Conservation (phyloP, 768 basidiomycete genomes). For the Tubosaeta brunneosetosa region DNA sequence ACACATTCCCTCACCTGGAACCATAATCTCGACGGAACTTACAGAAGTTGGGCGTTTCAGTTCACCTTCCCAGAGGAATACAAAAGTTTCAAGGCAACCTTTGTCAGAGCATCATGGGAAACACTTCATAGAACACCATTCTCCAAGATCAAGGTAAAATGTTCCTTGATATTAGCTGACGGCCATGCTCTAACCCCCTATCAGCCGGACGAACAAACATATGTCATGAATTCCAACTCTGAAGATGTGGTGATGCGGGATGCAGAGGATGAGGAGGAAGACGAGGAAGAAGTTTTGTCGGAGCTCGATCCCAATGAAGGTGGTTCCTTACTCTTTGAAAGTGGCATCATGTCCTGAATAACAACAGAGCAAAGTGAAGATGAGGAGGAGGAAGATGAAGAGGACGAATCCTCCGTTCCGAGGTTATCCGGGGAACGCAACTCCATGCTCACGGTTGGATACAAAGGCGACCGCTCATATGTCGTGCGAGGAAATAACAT, state of each 20-base stretch:
- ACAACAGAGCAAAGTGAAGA: conserved; percentile 42
- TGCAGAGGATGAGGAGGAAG: conserved; percentile 66
- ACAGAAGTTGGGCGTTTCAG: conserved; percentile 80
- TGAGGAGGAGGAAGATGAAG: conserved; percentile 37
- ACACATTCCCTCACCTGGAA: conserved; percentile 88
- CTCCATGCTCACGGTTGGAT: conserved; percentile 87
- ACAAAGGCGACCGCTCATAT: conserved; percentile 92
- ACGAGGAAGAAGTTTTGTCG: conserved; percentile 70
- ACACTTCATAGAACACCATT: conserved; percentile 66
- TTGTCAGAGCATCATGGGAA: conserved; percentile 79
- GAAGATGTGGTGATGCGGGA: conserved; percentile 91
- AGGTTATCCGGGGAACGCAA: conserved; percentile 63
- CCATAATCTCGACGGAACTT: conserved; percentile 49
- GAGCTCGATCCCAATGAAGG: conserved; percentile 66
- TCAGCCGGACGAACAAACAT: conserved; percentile 81
- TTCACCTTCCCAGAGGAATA: conserved; percentile 59
- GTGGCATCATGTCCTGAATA: conserved; percentile 12
- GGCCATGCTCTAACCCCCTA: background rate
- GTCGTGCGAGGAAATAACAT: conserved; percentile 91
- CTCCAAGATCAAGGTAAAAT: conserved; percentile 71
- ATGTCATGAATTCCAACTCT: conserved; percentile 66
- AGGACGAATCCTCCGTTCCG: conserved; percentile 34
- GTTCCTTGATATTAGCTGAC: background rate
- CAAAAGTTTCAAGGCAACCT: conserved; percentile 52
- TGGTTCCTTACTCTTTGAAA: conserved; percentile 22